Percentiles rank a stretch among this genome's conserved stretches.
These are phyloP conservation scores for Malus fusca DNA, from an alignment of 306 rosid genomes.

Conservation along the genomic window DNA sequence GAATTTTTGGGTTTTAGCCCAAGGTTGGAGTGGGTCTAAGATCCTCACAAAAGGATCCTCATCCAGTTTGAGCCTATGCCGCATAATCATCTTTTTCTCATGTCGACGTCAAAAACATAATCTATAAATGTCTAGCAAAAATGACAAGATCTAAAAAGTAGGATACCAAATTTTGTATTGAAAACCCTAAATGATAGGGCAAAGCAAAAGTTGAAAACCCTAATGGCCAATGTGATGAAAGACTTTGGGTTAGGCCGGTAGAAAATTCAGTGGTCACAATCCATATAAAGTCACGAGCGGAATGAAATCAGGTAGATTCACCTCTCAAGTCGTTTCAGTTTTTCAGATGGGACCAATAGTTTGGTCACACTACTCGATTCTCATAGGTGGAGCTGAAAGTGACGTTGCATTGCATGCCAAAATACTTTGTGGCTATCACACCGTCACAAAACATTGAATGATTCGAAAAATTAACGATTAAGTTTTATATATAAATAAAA, in stretches of 20 bases:
- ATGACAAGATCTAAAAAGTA: not conserved
- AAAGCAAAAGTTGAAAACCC: not conserved
- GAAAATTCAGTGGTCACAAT: slow-evolving; percentile 6
- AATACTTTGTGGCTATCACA: not conserved
- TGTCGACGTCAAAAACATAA: too few relatives aligned
- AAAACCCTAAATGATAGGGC: not conserved
- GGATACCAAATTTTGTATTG: not conserved
- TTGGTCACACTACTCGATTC: not conserved
- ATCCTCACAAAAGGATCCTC: too few relatives aligned
- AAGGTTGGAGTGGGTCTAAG: too few relatives aligned
- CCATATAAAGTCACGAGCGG: not conserved
- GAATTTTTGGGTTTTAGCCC: too few relatives aligned
- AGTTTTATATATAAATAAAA: too few relatives aligned
- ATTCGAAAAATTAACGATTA: too few relatives aligned
- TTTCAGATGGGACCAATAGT: not conserved
- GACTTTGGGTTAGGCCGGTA: not conserved
- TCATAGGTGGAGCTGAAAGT: not conserved
- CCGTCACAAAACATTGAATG: too few relatives aligned
- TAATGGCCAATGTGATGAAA: not conserved
- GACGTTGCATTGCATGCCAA: not conserved
- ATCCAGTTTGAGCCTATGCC: too few relatives aligned
- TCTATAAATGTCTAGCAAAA: not conserved
- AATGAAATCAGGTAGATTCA: not conserved
- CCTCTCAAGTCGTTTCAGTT: not conserved
- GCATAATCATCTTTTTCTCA: too few relatives aligned